phyloP scores from a whole-genome alignment of 140 eudicot species.

The Senecio squalidus region DNA sequence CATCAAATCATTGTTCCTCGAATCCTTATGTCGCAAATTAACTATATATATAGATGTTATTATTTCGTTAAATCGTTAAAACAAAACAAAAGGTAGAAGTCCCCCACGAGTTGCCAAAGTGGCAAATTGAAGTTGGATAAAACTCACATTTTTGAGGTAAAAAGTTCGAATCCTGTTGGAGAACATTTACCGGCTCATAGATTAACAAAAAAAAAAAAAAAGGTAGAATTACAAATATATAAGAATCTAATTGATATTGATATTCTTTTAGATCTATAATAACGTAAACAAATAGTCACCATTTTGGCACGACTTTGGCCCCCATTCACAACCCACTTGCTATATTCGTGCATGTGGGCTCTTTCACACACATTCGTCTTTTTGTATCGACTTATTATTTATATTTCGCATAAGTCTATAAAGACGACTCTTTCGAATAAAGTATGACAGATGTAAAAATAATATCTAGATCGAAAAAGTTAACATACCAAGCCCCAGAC shows the following conservation, averaged over 20 bases:
- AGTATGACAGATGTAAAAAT: background rate
- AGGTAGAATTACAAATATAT: no score
- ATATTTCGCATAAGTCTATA: background rate
- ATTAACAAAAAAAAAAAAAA: no score
- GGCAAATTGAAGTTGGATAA: no score
- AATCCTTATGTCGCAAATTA: background rate
- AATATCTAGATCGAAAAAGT: no score
- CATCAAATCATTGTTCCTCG: background rate
- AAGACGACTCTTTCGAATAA: slow-evolving; percentile 6
- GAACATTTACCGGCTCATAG: no score
- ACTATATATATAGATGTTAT: background rate
- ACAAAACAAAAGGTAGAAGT: no score
- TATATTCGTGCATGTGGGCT: slow-evolving; percentile 16
- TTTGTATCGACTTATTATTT: background rate
- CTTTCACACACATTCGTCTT: background rate
- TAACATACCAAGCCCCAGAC: slow-evolving; percentile 88
- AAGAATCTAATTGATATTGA: no score
- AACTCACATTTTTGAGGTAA: no score
- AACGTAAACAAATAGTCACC: background rate
- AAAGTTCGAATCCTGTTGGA: no score
- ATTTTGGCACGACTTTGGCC: slow-evolving; percentile 3
- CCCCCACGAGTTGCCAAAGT: no score
- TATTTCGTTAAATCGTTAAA: no score
- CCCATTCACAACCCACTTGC: slow-evolving; percentile 4
- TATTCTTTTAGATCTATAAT: no score